Evolutionary conservation across 441 rosid species (phyloP).

Genomic region (Geranium incanum): DNA sequence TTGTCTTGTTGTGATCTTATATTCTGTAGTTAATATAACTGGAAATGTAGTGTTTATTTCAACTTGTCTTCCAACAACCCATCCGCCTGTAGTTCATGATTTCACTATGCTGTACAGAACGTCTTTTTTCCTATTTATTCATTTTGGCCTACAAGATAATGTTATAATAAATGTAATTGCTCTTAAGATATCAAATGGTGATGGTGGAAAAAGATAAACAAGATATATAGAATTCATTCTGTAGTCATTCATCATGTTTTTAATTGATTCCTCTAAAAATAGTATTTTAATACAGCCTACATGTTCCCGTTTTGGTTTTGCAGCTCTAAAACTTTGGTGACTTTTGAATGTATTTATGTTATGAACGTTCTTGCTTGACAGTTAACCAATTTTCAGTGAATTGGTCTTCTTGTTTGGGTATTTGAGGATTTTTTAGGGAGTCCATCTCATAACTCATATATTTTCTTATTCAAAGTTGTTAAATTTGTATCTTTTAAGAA

Average conservation of each 20-base stretch:
- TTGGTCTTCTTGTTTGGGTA: too few relatives aligned
- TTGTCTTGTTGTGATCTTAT: background rate
- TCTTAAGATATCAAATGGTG: background rate
- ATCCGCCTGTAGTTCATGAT: background rate
- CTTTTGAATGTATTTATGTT: background rate
- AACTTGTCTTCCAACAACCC: background rate
- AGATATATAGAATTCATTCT: background rate
- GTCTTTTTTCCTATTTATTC: background rate
- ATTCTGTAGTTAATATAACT: background rate
- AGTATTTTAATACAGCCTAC: background rate
- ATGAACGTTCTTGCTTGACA: background rate
- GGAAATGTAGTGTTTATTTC: background rate
- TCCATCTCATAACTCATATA: too few relatives aligned
- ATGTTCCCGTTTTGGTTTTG: background rate
- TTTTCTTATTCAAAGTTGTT: too few relatives aligned
- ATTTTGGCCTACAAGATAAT: background rate
- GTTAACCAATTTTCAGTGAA: too few relatives aligned
- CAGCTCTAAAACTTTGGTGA: background rate
- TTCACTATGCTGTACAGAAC: background rate
- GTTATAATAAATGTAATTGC: background rate
- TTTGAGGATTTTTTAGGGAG: too few relatives aligned
- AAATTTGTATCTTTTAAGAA: too few relatives aligned
- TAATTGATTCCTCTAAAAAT: background rate
- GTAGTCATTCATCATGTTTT: background rate
- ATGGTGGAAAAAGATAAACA: background rate